phyloP scores from a whole-genome alignment of 139 green algal species.

The Micractinium conductrix region DNA sequence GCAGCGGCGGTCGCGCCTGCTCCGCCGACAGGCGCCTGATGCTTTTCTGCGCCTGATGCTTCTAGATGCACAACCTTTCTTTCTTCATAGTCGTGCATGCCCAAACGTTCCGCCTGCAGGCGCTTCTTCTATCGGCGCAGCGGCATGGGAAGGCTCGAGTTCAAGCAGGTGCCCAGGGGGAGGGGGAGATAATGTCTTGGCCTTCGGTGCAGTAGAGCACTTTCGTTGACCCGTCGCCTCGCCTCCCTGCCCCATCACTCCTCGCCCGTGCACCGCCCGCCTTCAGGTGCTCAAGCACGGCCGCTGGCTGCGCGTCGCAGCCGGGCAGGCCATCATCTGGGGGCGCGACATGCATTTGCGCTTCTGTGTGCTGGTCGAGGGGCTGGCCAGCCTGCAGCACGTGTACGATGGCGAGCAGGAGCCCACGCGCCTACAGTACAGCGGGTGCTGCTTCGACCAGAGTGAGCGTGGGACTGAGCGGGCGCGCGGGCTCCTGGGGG shows the following conservation, averaged over 20 bases:
- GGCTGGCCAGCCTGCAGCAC: neutral
- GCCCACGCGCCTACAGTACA: constrained; percentile 11
- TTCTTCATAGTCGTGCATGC: too few species aligned
- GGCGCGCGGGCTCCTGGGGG: neutral
- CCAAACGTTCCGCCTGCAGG: neutral
- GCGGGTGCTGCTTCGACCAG: constrained; percentile 30
- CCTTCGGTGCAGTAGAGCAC: too few species aligned
- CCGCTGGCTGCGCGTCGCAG: constrained; percentile 5
- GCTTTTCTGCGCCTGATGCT: neutral
- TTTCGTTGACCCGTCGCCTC: too few species aligned
- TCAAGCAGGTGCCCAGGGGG: too few species aligned
- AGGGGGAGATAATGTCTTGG: too few species aligned
- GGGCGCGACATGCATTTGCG: neutral
- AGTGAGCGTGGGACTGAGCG: neutral
- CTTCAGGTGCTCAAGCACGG: constrained; percentile 23
- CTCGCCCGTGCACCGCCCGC: too few species aligned
- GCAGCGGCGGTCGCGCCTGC: neutral
- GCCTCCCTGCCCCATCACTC: too few species aligned
- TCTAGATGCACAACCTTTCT: too few species aligned
- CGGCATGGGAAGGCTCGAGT: constrained; percentile 46
- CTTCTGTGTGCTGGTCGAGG: constrained; percentile 42
- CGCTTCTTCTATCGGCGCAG: constrained; percentile 40
- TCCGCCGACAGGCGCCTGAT: neutral
- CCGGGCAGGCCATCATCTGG: constrained; percentile 20
- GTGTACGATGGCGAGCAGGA: neutral